A percentile compares a stretch with the other conserved stretches of the same genome.
Conservation (phyloP, 768 basidiomycete genomes). For the Mycena indigotica region DNA sequence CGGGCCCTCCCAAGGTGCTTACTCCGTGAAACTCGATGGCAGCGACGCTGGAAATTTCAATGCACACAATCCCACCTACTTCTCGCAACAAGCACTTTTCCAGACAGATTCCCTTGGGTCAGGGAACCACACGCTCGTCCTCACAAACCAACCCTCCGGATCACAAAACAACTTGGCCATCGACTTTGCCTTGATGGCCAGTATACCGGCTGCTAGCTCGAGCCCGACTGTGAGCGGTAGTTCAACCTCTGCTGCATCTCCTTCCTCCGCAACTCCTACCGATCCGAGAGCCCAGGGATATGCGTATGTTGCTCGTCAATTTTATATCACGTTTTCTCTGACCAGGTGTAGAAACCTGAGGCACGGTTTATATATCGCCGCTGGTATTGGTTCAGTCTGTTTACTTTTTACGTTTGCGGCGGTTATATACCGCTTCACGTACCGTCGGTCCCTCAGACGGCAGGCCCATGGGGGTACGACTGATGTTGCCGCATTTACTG, state of each 20-base stretch:
- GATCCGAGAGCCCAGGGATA: neutral
- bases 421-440: conserved; percentile 7
- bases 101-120: conserved; percentile 28
- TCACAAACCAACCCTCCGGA: conserved; percentile 30
- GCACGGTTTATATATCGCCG: conserved; percentile 4
- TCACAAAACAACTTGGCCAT: neutral
- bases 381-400: conserved; percentile 2
- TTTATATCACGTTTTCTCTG: too few relatives aligned
- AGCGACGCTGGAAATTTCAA: conserved; percentile 18
- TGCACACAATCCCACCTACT: conserved; percentile 18
- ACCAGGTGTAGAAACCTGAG: neutral
- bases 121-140: conserved; percentile 31
- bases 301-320: neutral
- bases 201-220: neutral
- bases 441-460: neutral
- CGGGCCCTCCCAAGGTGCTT: conserved; percentile 27
- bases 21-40: conserved; percentile 29
- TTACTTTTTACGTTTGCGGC: conserved; percentile 1
- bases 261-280: neutral
- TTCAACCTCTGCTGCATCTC: neutral
- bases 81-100: conserved; percentile 23
- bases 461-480: neutral
- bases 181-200: neutral
- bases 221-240: too few relatives aligned
- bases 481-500: conserved; percentile 9